These are phyloP conservation scores for Histomonas meleagridis DNA, from an alignment of 208 protist species.

Conservation along the genomic window DNA sequence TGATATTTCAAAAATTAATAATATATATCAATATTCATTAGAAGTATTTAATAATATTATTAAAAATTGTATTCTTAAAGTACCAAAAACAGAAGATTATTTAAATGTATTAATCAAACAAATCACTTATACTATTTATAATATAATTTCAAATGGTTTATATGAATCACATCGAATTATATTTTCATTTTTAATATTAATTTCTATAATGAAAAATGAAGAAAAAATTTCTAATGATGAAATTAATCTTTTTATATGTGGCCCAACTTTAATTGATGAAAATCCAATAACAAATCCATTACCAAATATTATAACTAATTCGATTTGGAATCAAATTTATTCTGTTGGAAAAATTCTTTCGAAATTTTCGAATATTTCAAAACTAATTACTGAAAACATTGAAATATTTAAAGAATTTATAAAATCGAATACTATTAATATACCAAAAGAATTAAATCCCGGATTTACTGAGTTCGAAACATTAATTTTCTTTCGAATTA, in stretches of 20 bases:
- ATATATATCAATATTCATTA: conserved; percentile 96
- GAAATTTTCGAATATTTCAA: conserved; percentile 50
- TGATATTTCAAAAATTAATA: conserved; percentile 83
- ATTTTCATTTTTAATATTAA: conserved; percentile 75
- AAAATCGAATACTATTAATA: conserved; percentile 62
- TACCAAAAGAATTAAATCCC: conserved; percentile 62
- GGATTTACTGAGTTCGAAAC: conserved; percentile 19
- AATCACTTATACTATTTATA: conserved; percentile 73
- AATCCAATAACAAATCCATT: conserved; percentile 16
- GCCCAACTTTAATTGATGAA: conserved; percentile 2
- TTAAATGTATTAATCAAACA: conserved; percentile 63
- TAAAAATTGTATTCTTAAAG: conserved; percentile 40
- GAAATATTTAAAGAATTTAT: conserved; percentile 66
- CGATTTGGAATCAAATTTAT: conserved; percentile 16
- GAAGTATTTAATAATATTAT: conserved; percentile 89
- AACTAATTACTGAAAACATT: conserved; percentile 77
- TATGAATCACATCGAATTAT: conserved; percentile 90
- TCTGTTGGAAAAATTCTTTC: conserved; percentile 43
- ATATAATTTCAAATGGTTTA: conserved; percentile 81
- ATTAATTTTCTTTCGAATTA: not conserved
- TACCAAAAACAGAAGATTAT: conserved; percentile 49
- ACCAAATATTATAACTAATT: not conserved
- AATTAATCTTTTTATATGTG: conserved; percentile 53
- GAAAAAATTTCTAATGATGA: conserved; percentile 48
- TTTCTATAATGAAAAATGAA: conserved; percentile 60